Evolutionary conservation across 2,329 filamentous ascomycete species (phyloP), one percentile per base, ranked within the genome.

Genomic region (Pestalotiopsis sp.): DNA sequence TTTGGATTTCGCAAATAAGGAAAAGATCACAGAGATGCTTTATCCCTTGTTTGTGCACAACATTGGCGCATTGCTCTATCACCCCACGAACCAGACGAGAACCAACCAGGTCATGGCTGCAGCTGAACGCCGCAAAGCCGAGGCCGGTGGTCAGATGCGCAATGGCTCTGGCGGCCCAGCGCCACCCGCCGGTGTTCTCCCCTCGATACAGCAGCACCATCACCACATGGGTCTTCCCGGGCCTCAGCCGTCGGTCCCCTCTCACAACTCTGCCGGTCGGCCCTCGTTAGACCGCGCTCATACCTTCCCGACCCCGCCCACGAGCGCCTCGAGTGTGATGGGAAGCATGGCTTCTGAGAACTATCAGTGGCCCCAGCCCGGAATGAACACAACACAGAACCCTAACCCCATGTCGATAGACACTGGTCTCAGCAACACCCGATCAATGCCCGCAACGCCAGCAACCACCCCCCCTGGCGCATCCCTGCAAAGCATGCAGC

Each of bases 1-100:
- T n/a, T 84, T 99, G 66, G 96, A 98, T 75, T 98, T 99, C 78
- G 96, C 96, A 72, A 99, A 99, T 84, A 98, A 98, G 86, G 96
- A 99, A 81, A 98, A 98, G 83, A 99, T 98, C 71, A 98, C 96
- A 0, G 95, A 98, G 81, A 84, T 94, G 61, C 83, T 98, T 66
- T 99, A 98, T 79, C 96, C 96, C 65, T 85, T 99, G 62, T 99
- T 99, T 78, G 96, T 98, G 52, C 94, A 98, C 81, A 97, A 98
- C 81, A 98, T 98, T 77, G 94, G 94, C 69, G 92, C 94, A 68
- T 85, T 98, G 71, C 87, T 98, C 63, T 98, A 98, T 80, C 95
- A 98, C 78, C 95, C 96, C 0, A 91, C 92, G 55, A 98, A 98
- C 78, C 92, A 94, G 77, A 92, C 83, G 71, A 86, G 93, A 73